phyloP scores from a whole-genome alignment of 768 basidiomycete genomes.

The Agrocybe pediades region DNA sequence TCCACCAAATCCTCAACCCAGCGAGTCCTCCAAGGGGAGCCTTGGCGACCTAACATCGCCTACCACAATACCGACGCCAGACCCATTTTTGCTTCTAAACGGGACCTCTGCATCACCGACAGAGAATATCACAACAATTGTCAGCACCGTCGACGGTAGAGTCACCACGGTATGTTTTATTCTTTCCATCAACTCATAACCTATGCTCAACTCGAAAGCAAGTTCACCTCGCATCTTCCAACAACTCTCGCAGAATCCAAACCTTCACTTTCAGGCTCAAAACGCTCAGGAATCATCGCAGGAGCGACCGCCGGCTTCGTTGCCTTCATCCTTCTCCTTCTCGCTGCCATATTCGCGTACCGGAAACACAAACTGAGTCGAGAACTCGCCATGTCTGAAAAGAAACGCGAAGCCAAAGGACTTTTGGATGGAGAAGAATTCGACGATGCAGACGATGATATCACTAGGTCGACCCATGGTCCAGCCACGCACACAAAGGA shows the following conservation, averaged over 20 bases:
- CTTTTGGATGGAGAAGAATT: slow-evolving; percentile 37
- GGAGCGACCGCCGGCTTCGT: slow-evolving; percentile 40
- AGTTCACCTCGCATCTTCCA: slow-evolving; percentile 27
- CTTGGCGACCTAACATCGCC: background rate
- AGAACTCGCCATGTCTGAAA: slow-evolving; percentile 25
- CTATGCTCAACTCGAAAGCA: background rate
- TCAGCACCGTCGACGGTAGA: slow-evolving; percentile 14
- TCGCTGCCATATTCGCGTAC: slow-evolving; percentile 38
- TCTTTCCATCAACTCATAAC: background rate
- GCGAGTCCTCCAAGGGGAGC: too few relatives aligned
- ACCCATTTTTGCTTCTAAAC: background rate
- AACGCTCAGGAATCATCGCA: slow-evolving; percentile 43
- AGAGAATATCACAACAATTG: slow-evolving; percentile 18
- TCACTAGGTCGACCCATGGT: slow-evolving; percentile 3
- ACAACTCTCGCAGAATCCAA: slow-evolving; percentile 29
- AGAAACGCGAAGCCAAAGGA: slow-evolving; percentile 23
- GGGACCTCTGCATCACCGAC: background rate
- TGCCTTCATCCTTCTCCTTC: slow-evolving; percentile 33
- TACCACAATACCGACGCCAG: background rate
- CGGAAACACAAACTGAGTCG: slow-evolving; percentile 37
- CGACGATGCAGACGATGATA: slow-evolving; percentile 34
- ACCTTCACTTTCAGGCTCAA: slow-evolving; percentile 8
- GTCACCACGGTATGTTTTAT: slow-evolving; percentile 18
- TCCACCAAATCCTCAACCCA: too few relatives aligned
- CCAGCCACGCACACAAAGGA: background rate